Base-by-base conservation (phyloP, 2,329 filamentous ascomycete species). In the Akanthomyces dipterigenus region DNA sequence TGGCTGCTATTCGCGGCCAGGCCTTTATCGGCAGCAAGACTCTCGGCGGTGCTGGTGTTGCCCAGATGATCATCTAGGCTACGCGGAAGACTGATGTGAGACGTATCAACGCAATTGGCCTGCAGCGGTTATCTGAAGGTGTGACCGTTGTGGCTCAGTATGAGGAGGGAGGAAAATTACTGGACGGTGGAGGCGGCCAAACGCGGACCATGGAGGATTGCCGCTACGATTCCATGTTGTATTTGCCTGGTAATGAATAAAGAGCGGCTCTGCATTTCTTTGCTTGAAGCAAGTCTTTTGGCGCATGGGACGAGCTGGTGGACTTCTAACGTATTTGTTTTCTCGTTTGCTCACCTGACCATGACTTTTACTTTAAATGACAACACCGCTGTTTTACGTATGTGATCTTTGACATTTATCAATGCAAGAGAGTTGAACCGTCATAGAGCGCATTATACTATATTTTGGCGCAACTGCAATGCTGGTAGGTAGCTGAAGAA, bases 61-160 rank as follows among this genome's bases (percentile, higher is more conserved):
- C 90, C 64, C 93, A 97, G 80, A 97, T 98, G 93, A 97, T 98
- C 77, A 92, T 98, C 71, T 96, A 81, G 79, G 26, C 38, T 26
- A 26, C 7, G 9, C 12, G 11, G 22, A 1, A 26, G 20, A 14
- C 11, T 31, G 53, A 11, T 24, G 22, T 3, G 12, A 24, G 18
- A 9, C 7, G 14, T 9, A n/a, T 43, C 11, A 38, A 31, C 31
- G 22, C 9, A 16, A 24, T 11, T 3, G 20, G 12, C 9, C 20
- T 16, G 22, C 51, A n/a, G 36, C 16, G 8, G 24, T 31, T 18
- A 18, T 16, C 12, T 6, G 18, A 22, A 16, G 31, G 40, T 9
- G 53, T 36, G 36, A 28, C 53, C 11, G 24, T 14, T 18, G 20
- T 28, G 31, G 31, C 20, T 16, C 42, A 38, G 42, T 31, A 34